Evolutionary conservation across 352 stramenopile genomes (phyloP), one percentile per base, ranked within the genome.

Genomic region (Phytopythium cucurbitacearum): DNA sequence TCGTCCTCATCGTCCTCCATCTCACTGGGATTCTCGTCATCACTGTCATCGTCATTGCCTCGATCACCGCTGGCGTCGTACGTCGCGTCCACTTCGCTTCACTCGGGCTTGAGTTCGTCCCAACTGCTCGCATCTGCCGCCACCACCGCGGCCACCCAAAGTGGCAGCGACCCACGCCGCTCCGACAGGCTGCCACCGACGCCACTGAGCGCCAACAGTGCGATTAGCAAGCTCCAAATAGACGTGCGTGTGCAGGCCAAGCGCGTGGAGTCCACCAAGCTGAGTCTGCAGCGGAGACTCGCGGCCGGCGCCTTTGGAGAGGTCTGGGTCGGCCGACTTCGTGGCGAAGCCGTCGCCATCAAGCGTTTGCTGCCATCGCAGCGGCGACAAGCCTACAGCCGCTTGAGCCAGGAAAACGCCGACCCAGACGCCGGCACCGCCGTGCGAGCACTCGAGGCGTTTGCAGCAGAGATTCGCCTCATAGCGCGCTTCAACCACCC

Each of bases 251-350:
- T 79, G 40, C 49, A 60, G 33, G 59, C 48, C 3, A 67, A 66
- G 45, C 69, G 66, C 45, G 63, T 80, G n/a, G 57, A 59, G 8
- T 74, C 67, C 15, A 40, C 69, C 3, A 63, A 82, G 9, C 42
- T 82, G 0, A 71, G 59, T 44, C 44, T 78, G 9, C 56, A 62
- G 4, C 60, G 62, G 3, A 60, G 63, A 40, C 57, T 87, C 10
- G 71, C 70, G 2, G 61, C 69, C 12, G 75, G 75, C 7, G 75
- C 69, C 2, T 86, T 71, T 13, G 69, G 75, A 13, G 71, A 86
- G 50, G 62, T 86, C 9, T 86, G 72, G 69, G 9, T 75, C 13
- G 71, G 69, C 0, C 49, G 60, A 13, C 61, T 72, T 53, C 56
- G 62, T 2, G 69, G 69, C 21, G 47, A 71, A 2, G 53, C 69